Conservation (phyloP, 2,329 filamentous ascomycete species). For the Fusarium longipes region DNA sequence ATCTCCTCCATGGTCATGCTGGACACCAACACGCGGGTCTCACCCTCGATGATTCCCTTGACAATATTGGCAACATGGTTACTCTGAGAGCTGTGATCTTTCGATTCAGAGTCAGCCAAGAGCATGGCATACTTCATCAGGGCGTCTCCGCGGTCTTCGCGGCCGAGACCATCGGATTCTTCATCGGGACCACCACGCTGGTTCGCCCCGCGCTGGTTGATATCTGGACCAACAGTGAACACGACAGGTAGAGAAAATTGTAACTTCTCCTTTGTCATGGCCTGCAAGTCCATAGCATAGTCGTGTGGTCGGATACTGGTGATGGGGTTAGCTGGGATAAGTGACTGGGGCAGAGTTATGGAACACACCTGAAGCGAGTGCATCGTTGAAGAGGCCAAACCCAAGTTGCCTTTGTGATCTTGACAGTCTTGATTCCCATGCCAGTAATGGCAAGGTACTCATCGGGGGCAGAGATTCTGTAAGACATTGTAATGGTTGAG, state of each 20-base stretch:
- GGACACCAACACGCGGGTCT: conserved; percentile 84
- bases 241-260: conserved; percentile 85
- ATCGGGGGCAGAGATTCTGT: conserved; percentile 78
- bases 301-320: conserved; percentile 77
- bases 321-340: not conserved
- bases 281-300: conserved; percentile 83
- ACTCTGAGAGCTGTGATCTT: conserved; percentile 52
- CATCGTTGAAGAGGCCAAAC: conserved; percentile 77
- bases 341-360: too few relatives aligned
- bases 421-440: conserved; percentile 77
- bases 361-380: conserved; percentile 59
- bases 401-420: conserved; percentile 82
- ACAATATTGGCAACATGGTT: conserved; percentile 84
- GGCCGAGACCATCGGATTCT: conserved; percentile 40
- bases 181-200: conserved; percentile 17
- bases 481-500: conserved; percentile 59
- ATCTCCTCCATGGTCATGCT: conserved; percentile 96
- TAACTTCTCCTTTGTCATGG: conserved; percentile 90
- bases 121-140: conserved; percentile 87
- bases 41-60: conserved; percentile 90
- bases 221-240: conserved; percentile 85
- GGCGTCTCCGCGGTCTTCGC: conserved; percentile 67
- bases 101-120: conserved; percentile 71
- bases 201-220: conserved; percentile 68
- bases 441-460: conserved; percentile 91